Evolutionary conservation across 371 early-diverging fungal species (phyloP), one percentile per base, ranked within the genome.

Genomic region (Actinomortierella wolfii): DNA sequence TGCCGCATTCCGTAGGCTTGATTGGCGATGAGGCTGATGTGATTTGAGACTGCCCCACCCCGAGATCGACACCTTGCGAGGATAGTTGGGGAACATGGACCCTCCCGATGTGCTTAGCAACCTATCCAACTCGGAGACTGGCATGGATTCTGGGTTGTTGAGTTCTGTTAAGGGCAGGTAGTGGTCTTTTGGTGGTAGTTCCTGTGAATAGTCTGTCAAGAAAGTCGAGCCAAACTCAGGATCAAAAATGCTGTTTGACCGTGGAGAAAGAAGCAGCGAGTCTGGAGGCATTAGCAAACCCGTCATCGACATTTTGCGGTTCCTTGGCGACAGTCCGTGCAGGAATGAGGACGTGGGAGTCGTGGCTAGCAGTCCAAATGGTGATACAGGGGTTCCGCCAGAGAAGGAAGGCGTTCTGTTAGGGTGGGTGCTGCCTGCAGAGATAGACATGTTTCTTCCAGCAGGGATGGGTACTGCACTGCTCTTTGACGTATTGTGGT

Each of bases 121-220:
- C 15, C 68, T 57, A 52, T 75, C 75, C 59, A 75, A 47, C 13
- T 75, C 75, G n/a, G 75, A 75, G 8, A 75, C 68, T 13, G 75
- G 75, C 64, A 75, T 67, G 3, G 64, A 64, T 28, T 75, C 75
- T 48, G 75, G 75, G 23, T 75, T 67, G 44, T 75, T 75, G 43
- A 75, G 75, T 28, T 75, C 75, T 64, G 61, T 75, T 26, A 75
- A 46, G 2, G 75, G 75, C 2, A 40, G 56, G 40, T 75, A 75
- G 17, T 39, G 41, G 6, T 67, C 61, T 25, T 64, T 64, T 23
- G 68, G 54, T 2, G 75, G 24, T 20, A 40, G 43, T 11, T 75
- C 64, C 40, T 75, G 64, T 6, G 68, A 48, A 43, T 55, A 68
- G 42, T 68, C 64, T 25, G 61, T 42, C 26, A 68, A 17, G 39